A percentile compares a stretch with the other conserved stretches of the same genome.
phyloP scores from a whole-genome alignment of 441 rosid species.

The Brassica hybrid region DNA sequence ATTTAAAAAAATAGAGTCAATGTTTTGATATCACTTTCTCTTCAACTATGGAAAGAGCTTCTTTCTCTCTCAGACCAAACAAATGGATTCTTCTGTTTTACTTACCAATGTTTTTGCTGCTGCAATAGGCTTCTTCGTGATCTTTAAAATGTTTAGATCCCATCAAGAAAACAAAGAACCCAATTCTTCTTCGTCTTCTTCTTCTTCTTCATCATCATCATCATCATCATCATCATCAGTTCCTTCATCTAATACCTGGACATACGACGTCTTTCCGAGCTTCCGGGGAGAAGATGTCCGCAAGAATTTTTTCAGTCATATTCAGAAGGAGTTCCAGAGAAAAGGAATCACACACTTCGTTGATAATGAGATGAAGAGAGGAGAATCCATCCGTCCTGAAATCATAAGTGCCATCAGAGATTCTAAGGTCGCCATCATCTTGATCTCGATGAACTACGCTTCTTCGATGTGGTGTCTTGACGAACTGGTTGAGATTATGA shows the following conservation, averaged over 20 bases:
- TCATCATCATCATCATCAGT: neutral
- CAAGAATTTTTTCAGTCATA: neutral
- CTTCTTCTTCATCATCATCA: neutral
- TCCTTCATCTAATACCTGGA: neutral
- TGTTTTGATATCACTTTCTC: neutral
- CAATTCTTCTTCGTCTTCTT: neutral
- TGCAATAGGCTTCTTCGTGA: neutral
- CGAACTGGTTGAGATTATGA: slow-evolving; percentile 34
- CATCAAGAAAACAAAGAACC: slow-evolving; percentile 3
- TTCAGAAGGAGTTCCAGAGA: neutral
- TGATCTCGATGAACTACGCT: slow-evolving; percentile 33
- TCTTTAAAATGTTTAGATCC: neutral
- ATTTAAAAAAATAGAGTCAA: neutral
- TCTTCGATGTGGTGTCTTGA: slow-evolving; percentile 29
- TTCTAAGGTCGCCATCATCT: slow-evolving; percentile 16
- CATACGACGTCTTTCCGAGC: neutral
- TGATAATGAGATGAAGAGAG: neutral
- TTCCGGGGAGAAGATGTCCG: neutral
- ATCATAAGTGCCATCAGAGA: slow-evolving; percentile 11
- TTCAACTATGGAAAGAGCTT: neutral
- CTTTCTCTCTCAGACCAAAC: neutral
- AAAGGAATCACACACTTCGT: neutral
- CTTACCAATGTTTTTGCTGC: neutral
- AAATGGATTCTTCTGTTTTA: neutral
- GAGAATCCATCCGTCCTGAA: neutral